Evolutionary conservation across 805 yeast species (phyloP), one percentile per base, ranked within the genome.

Genomic region (Wickerhamiella parazyma): DNA sequence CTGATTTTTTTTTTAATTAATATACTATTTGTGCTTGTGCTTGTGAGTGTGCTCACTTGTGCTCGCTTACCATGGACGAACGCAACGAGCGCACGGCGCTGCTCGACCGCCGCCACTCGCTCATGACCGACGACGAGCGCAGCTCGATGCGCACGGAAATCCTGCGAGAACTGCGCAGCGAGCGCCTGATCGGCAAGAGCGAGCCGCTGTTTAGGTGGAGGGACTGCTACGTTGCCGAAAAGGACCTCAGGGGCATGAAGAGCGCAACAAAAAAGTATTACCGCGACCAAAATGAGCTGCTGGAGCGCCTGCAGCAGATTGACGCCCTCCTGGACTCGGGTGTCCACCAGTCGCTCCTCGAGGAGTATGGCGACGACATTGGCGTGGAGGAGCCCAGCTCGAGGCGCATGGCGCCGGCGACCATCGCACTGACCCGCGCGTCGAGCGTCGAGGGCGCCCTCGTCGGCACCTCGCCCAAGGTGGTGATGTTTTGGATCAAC

Each of bases 281-380:
- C 59, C 58, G 59, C 34, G 55, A 61, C 2, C 89, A 80, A 59
- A 81, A 81, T 56, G 72, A 66, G 34, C 55, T 76, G 42, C 73
- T 80, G 42, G 71, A 68, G 19, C 64, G 73, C 42, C 78, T 72
- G 52, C 57, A 58, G 29, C 79, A 73, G 46, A 73, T 81, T 20
- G 93, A 81, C 55, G 63, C 66, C 41, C 63, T 80, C 41, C 64
- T 81, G 37, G 91, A 80, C 54, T 72, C 83, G 3, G 86, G 86
- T 1, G 69, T 81, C 45, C 81, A 77, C 50, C 68, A 70, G 47
- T 65, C 71, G 36, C 76, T 81, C 76, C 67, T 82, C 41, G 66
- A 72, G 37, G 75, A 71, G 41, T 80, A 81, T 52, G 75, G 72
- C 3, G 66, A 63, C 24, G 67, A 64, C 39, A 49, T 52, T 24